phyloP scores from a whole-genome alignment of 257 asterid species.

The Knoxia roxburghii region DNA sequence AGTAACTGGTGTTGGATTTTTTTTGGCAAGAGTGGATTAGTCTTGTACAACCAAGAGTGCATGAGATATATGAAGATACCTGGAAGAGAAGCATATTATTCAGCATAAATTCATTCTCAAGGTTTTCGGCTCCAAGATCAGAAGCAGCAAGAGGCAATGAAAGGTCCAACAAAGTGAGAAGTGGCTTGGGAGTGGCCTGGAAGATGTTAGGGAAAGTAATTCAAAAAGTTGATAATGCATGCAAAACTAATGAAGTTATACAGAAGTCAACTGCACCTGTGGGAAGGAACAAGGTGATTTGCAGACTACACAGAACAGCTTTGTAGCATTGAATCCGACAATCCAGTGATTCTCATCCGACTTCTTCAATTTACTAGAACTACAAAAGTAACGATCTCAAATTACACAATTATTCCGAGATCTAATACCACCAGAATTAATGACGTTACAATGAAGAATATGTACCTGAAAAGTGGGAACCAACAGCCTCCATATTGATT shows the following conservation, averaged over 20 bases:
- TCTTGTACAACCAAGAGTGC: background rate
- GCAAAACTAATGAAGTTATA: slow-evolving; percentile 11
- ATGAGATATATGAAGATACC: slow-evolving; percentile 30
- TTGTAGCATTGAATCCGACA: slow-evolving; percentile 67
- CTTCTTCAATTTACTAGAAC: slow-evolving; percentile 68
- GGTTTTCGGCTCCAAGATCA: slow-evolving; percentile 89
- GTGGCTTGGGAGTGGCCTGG: slow-evolving; percentile 87
- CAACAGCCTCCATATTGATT: slow-evolving; percentile 84
- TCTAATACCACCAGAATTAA: background rate
- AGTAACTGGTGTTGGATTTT: background rate
- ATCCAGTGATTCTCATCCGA: slow-evolving; percentile 82
- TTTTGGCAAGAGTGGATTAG: background rate
- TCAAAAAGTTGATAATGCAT: slow-evolving; percentile 13
- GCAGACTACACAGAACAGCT: slow-evolving; percentile 85
- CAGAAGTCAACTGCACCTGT: slow-evolving; percentile 46
- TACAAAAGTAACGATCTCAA: slow-evolving; percentile 20
- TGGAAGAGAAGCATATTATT: slow-evolving; percentile 60
- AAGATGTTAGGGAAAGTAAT: slow-evolving; percentile 8
- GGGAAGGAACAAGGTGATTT: slow-evolving; percentile 83
- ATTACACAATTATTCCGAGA: background rate
- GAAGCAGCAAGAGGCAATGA: slow-evolving; percentile 91
- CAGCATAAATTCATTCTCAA: slow-evolving; percentile 86
- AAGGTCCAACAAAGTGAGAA: slow-evolving; percentile 75
- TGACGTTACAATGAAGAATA: background rate
- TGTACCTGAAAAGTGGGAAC: slow-evolving; percentile 95